Evolutionary conservation across 2,329 filamentous ascomycete species (phyloP).

Genomic region (Talaromyces verruculosus): DNA sequence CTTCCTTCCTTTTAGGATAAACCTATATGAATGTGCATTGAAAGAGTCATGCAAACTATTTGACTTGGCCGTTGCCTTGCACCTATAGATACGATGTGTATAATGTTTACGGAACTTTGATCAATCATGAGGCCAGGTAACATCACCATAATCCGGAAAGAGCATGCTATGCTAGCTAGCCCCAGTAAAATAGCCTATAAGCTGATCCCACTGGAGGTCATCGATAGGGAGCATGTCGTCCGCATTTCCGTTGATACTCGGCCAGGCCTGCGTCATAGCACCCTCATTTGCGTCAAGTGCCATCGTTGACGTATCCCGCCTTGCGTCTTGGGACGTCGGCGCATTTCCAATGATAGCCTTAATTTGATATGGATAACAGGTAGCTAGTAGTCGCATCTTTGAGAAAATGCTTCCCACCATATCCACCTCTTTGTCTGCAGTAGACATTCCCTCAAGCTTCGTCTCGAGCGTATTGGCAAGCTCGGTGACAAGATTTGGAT

Average conservation of each 20-base stretch:
- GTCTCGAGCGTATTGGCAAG: slow-evolving; percentile 23
- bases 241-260: slow-evolving; percentile 17
- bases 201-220: slow-evolving; percentile 27
- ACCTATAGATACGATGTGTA: not conserved
- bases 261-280: not conserved
- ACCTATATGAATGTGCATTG: not conserved
- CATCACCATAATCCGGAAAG: not conserved
- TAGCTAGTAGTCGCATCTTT: slow-evolving; percentile 27
- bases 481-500: slow-evolving; percentile 23
- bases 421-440: slow-evolving; percentile 25
- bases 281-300: not conserved
- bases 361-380: slow-evolving; percentile 28
- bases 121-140: too few species aligned
- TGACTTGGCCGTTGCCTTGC: not conserved
- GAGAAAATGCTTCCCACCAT: slow-evolving; percentile 26
- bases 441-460: slow-evolving; percentile 22
- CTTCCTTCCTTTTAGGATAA: not conserved
- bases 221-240: slow-evolving; percentile 23
- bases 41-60: not conserved
- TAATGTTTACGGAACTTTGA: not conserved
- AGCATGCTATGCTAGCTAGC: slow-evolving; percentile 21
- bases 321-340: slow-evolving; percentile 10
- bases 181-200: slow-evolving; percentile 26
- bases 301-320: slow-evolving; percentile 9
- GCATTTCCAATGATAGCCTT: slow-evolving; percentile 22